These are phyloP conservation scores for Marasmius oreades DNA, from an alignment of 1,284 basidiomycete species.

Conservation along the genomic window DNA sequence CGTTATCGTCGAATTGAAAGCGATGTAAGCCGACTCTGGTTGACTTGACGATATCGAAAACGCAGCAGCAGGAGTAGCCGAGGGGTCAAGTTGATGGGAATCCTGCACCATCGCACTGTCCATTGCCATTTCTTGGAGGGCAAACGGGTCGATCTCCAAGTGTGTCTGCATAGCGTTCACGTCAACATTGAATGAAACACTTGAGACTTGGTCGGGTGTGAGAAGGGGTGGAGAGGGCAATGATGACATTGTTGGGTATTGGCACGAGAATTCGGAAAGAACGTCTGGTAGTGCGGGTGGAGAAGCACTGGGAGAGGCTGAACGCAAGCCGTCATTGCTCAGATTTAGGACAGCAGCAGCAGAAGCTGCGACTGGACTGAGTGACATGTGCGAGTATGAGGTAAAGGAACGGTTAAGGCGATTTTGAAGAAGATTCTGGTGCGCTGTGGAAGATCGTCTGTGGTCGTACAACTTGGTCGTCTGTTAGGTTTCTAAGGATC, in stretches of 20 bases:
- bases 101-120: constrained; percentile 28
- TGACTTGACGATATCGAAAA: constrained; percentile 21
- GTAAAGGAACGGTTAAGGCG: constrained; percentile 23
- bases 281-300: constrained; percentile 22
- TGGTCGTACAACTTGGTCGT: not conserved
- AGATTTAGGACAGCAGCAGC: not conserved
- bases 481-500: not conserved
- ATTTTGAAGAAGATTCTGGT: not conserved
- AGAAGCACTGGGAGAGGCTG: constrained; percentile 20
- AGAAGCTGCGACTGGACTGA: not conserved
- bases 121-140: constrained; percentile 22
- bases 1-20: constrained; percentile 9
- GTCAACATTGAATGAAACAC: not conserved
- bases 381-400: constrained; percentile 15
- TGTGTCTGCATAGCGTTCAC: not conserved
- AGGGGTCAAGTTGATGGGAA: constrained; percentile 27
- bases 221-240: not conserved
- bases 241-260: not conserved
- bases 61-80: constrained; percentile 12
- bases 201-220: not conserved
- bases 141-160: not conserved
- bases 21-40: constrained; percentile 2
- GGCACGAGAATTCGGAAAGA: constrained; percentile 19
- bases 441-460: constrained; percentile 1
- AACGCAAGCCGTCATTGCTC: not conserved